A percentile compares a stretch with the other conserved stretches of the same genome.
Conservation (phyloP, 208 protist species). For the Crithidia acanthocephali region DNA sequence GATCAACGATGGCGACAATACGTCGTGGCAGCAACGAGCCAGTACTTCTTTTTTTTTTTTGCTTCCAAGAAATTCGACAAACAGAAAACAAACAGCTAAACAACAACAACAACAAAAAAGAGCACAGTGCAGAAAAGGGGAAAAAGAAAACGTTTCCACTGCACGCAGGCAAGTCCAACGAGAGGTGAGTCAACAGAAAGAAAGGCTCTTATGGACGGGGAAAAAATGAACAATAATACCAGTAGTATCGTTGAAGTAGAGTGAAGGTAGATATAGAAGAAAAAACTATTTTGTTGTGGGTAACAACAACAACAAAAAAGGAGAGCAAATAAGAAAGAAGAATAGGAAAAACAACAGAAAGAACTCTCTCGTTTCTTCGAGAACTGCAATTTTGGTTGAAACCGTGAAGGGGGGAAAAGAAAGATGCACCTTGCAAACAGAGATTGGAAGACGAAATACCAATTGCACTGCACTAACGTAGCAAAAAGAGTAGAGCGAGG, state of each 20-base stretch:
- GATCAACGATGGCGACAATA: no score
- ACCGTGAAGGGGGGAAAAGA: background rate
- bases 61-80: no score
- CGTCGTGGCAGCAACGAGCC: no score
- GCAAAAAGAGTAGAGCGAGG: no score
- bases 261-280: constrained; percentile 11
- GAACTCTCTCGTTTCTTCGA: background rate
- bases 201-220: background rate
- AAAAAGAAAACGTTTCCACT: no score
- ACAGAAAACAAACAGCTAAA: no score
- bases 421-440: background rate
- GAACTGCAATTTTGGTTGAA: background rate
- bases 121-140: no score
- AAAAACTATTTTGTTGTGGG: background rate
- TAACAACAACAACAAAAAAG: constrained; percentile 14
- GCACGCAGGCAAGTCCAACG: no score
- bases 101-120: no score
- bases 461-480: no score
- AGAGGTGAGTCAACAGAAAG: no score
- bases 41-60: no score
- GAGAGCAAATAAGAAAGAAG: constrained; percentile 16
- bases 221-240: background rate
- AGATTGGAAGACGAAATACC: background rate
- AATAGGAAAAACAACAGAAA: constrained; percentile 2
- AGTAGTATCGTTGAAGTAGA: background rate